Base-by-base conservation (phyloP, 2,329 filamentous ascomycete species). In the Acephala macrosclerotiorum region DNA sequence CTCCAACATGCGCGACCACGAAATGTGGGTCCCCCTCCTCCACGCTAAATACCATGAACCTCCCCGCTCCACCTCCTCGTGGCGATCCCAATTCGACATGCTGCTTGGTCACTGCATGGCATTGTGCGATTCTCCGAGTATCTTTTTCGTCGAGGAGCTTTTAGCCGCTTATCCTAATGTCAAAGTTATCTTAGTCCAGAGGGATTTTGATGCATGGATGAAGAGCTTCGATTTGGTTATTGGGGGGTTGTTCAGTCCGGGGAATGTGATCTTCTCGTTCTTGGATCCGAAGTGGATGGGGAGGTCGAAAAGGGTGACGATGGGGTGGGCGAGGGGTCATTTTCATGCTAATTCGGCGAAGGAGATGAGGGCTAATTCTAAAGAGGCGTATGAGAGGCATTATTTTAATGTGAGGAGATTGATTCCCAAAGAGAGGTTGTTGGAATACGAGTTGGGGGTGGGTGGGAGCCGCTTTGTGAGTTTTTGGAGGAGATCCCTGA, bases 391-490 rank as follows among this genome's bases (percentile, higher is more conserved):
- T 40, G 16, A 49, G n/a, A 29, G n/a, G 18, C 60, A 67, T n/a
- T 53, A 63, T 45, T 57, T 49, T 1, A 57, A 42, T 36, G 65
- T 67, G 5, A 22, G 64, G 25, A 20, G 62, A n/a, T 14, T 71
- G 25, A 65, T 69, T 9, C 65, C 67, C 1, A 18, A 33, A 14
- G 69, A 71, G 53, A 36, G 58, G 5, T 63, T 67, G 22, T 59
- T 71, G 14, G 69, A 69, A 22, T 72, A 58, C 29, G 49, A 63
- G 47, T 38, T 70, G 16, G 60, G 49, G 8, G 33, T 26, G 69
- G 71, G 14, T 72, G 68, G 71, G 68, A 57, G 26, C 66, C 68
- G 18, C 58, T 73, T 1, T 72, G 71, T 61, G 61, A 64, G 40
- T 71, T 59, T 20, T 18, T 59, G 29, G 35, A 59, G 40, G 12